Evolutionary conservation across 352 stramenopile genomes (phyloP).

Genomic region (Blastocystis hominis): DNA sequence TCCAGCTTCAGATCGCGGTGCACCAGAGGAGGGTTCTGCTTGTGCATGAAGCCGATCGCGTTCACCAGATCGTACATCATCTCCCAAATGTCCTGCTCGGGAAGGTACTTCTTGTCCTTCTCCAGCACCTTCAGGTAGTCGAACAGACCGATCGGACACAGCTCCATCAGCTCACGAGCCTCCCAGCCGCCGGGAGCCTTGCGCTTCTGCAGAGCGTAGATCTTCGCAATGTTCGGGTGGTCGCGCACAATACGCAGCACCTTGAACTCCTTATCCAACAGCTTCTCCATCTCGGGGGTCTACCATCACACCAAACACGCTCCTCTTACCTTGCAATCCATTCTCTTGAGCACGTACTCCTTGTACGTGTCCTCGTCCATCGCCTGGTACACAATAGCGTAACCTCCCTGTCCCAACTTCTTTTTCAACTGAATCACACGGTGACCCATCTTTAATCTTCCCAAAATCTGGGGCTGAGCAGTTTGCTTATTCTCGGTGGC

Average conservation of each 20-base stretch:
- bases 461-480: conserved; percentile 32
- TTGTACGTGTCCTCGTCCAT: conserved; percentile 13
- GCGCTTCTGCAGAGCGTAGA: conserved; percentile 45
- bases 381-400: conserved; percentile 36
- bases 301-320: neutral
- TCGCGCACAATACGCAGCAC: conserved; percentile 30
- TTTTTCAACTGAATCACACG: conserved; percentile 46
- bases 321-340: conserved; percentile 36
- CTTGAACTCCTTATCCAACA: conserved; percentile 36
- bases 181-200: conserved; percentile 10
- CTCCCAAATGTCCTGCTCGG: conserved; percentile 67
- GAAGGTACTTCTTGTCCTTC: conserved; percentile 65
- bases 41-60: conserved; percentile 65
- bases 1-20: conserved; percentile 12
- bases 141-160: conserved; percentile 73
- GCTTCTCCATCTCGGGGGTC: conserved; percentile 42
- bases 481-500: neutral
- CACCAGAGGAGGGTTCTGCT: conserved; percentile 74
- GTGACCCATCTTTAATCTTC: conserved; percentile 30
- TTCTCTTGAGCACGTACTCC: conserved; percentile 52
- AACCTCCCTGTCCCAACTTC: conserved; percentile 56
- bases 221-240: conserved; percentile 22
- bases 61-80: too few species aligned
- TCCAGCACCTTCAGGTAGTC: conserved; percentile 80
- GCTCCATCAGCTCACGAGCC: conserved; percentile 61